Base-by-base conservation (phyloP, 495 filamentous ascomycete genomes). In the Penicillium turbatum region DNA sequence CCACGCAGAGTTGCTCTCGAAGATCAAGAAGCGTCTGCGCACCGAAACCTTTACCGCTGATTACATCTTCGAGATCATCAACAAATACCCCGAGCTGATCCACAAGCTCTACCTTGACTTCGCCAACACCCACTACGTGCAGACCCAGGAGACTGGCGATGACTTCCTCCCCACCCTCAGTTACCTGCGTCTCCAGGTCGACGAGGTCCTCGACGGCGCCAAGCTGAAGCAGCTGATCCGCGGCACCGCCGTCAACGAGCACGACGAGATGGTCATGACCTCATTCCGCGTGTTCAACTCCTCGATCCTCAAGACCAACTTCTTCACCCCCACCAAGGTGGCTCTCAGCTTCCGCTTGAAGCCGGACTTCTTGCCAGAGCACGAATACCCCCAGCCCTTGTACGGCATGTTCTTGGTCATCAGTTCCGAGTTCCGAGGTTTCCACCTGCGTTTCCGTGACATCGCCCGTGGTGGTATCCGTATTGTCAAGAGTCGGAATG, bases 401-500 rank as follows among this genome's bases (percentile, higher is more conserved):
- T 98, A 91, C 62, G 93, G 93, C 56, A 98, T 98, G 93, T 98
- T 98, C 78, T 73, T 98, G 53, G 88, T 97, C 53, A 96, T 98
- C 63, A 91, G 89, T 66, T 90, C 93, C 24, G 93, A 98, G 71
- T 95, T 93, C 63, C 86, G 93, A 37, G 93, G 93, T 24, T 98
- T 98, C 79, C 93, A 98, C 76, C 78, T 98, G 27, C 89, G 93
- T 32, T 98, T 98, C 82, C 84, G 92, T 56, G 95, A 98, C 65
- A 96, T 98, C 61, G 88, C 93, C 37, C 89, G 93, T 62, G 93
- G 93, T 45, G 93, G 93, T 67, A 98, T 98, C 60, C 89, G 93
- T 62, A 97, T 98, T 48, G 93, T 98, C 78, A 97, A 96, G 76
- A 96, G 91, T 49, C 80, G 93, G 47, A 97, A 92, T 71, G 85